Evolutionary conservation across 1,284 basidiomycete species (phyloP), one percentile per base, ranked within the genome.

Genomic region (Ceratobasidium sp.): DNA sequence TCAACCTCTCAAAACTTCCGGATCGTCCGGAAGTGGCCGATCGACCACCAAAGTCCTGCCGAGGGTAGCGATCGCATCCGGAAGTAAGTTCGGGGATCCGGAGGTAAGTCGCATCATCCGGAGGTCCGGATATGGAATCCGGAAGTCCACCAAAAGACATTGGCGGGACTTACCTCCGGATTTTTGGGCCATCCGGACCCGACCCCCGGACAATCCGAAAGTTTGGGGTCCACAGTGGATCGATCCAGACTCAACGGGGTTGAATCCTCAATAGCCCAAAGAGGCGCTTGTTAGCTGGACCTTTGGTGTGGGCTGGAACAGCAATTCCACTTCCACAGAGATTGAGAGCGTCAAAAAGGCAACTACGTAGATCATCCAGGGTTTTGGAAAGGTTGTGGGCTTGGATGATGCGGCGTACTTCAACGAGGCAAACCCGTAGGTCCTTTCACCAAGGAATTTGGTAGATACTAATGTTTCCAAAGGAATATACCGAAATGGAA

Each of bases 181-280:
- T n/a, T n/a, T n/a, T n/a, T n/a, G n/a, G n/a, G n/a, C n/a, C n/a
- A n/a, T n/a, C n/a, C n/a, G n/a, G n/a, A n/a, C n/a, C n/a, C n/a
- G n/a, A n/a, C n/a, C n/a, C n/a, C n/a, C n/a, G n/a, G n/a, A n/a
- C n/a, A n/a, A n/a, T n/a, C n/a, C n/a, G n/a, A n/a, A n/a, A n/a
- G n/a, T n/a, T n/a, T n/a, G n/a, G n/a, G n/a, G n/a, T n/a, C n/a
- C n/a, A n/a, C n/a, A n/a, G n/a, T n/a, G n/a, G 22, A 73, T 77
- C 1, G 73, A 78, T 52, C 77, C 80, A 0, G 74, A 77, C 47
- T 79, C 80, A 3, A 77, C 76, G 8, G 81, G 81, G 12, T 67
- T 83, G 31, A 80, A 82, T 71, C 82, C 82, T 6, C 79, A 78
- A 1, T 83, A 82, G 82, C 76, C 82, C 3, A 75, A 77, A 12